Evolutionary conservation across 768 basidiomycete genomes (phyloP), one percentile per base, ranked within the genome.

Genomic region (Melanogaster broomeanus): DNA sequence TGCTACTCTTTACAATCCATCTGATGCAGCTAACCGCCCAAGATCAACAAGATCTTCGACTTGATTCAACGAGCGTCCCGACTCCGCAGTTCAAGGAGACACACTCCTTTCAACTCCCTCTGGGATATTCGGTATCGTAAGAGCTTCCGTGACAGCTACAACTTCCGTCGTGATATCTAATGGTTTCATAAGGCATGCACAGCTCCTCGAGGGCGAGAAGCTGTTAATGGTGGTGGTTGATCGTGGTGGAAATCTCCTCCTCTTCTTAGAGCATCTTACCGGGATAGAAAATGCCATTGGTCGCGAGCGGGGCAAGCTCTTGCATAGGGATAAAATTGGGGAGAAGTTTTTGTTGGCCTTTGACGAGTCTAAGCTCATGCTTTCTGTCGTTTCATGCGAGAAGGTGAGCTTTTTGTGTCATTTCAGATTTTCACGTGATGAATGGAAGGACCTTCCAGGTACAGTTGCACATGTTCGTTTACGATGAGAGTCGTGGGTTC

Each of bases 361-460:
- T 48, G 81, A 84, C 45, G 83, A 84, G 57, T 64, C 69, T 4
- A 77, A 73, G 53, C 71, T 77, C 3, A 72, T 79, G 64, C 66
- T 85, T 34, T 72, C 74, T 6, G 43, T 83, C 7, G 72, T 79
- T 52, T 67, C 73, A 8, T 61, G 71, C 6, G 66, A 65, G 1
- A 81, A 77, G 70, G 81, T 80, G 42, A 8, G 52, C 3, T 25
- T 4, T 30, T 6, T 4, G 3, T n/a, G 10, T 9, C 8, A 28
- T 40, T 8, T 1, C 10, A 24, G 7, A n/a, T n/a, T 7, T 6
- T 41, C n/a, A 8, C 4, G 22, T 28, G 27, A 19, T 30, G 21
- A 28, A 33, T 55, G 27, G 62, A 16, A 8, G 6, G 6, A n/a
- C 12, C 24, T 18, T n/a, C n/a, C 44, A 77, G 72, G 52, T 73